These are phyloP conservation scores for Vicia faba DNA, from an alignment of 306 rosid species.

Conservation along the genomic window DNA sequence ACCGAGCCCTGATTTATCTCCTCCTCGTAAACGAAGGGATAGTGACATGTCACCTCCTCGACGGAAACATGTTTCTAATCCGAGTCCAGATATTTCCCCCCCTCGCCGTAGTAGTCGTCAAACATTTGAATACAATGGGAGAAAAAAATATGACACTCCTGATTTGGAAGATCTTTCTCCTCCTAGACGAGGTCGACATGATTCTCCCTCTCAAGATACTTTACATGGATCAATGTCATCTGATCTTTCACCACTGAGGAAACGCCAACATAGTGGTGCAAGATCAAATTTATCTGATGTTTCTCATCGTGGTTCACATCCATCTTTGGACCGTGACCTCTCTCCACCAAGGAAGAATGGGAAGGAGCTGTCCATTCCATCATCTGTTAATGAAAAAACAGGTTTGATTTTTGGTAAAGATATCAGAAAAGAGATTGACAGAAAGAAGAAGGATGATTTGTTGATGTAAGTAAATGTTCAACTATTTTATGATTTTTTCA, in stretches of 20 bases:
- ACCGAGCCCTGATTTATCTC: constrained; percentile 45
- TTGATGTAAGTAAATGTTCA: constrained; percentile 63
- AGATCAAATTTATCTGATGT: constrained; percentile 35
- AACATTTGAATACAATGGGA: constrained; percentile 23
- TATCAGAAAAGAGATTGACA: constrained; percentile 71
- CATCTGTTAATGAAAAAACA: constrained; percentile 51
- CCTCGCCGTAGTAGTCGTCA: constrained; percentile 35
- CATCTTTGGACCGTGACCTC: constrained; percentile 49
- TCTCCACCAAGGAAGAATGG: constrained; percentile 71
- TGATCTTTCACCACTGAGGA: constrained; percentile 79
- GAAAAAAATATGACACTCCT: constrained; percentile 30
- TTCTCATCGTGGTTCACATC: constrained; percentile 41
- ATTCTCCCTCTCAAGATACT: constrained; percentile 43
- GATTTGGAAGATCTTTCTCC: constrained; percentile 56
- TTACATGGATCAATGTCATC: constrained; percentile 34
- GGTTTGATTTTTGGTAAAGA: constrained; percentile 81
- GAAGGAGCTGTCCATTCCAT: constrained; percentile 44
- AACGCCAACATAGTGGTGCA: constrained; percentile 41
- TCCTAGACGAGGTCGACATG: constrained; percentile 46
- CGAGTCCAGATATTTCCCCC: constrained; percentile 44
- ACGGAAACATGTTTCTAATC: background rate
- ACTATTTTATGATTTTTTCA: constrained; percentile 2
- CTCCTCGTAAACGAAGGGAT: constrained; percentile 40
- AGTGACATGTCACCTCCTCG: constrained; percentile 14
- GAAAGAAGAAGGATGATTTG: constrained; percentile 64